These are phyloP conservation scores for Salix koriyanagi DNA, from an alignment of 345 rosid species.

Conservation along the genomic window DNA sequence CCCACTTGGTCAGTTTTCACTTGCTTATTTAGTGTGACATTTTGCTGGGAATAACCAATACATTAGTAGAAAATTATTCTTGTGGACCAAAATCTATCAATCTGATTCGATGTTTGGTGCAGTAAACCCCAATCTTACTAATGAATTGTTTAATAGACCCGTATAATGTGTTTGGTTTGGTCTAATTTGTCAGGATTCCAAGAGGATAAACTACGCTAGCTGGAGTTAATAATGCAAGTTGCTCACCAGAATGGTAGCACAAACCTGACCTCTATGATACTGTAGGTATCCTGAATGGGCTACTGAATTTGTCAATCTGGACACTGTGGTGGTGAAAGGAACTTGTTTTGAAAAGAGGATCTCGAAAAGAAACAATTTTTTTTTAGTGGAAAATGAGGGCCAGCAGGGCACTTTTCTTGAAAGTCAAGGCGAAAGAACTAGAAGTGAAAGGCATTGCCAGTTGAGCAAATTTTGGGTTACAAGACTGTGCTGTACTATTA, in stretches of 20 bases:
- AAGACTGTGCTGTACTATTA: not conserved
- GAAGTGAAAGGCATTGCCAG: not conserved
- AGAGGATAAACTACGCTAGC: not conserved
- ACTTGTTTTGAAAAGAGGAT: not conserved
- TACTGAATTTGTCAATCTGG: not conserved
- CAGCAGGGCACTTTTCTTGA: slow-evolving; percentile 2
- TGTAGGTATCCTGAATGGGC: not conserved
- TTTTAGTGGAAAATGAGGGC: not conserved
- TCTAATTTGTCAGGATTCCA: too few species aligned
- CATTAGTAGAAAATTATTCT: not conserved
- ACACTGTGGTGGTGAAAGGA: slow-evolving; percentile 2
- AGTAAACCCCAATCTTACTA: too few species aligned
- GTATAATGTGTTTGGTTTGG: not conserved
- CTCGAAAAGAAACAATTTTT: not conserved
- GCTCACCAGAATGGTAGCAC: not conserved
- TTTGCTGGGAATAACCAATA: not conserved
- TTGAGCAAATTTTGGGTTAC: not conserved
- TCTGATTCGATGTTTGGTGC: not conserved
- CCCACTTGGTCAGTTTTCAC: not conserved
- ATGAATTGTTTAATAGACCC: not conserved
- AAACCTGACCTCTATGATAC: not conserved
- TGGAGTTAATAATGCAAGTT: not conserved
- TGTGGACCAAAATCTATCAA: not conserved
- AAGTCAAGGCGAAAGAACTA: slow-evolving; percentile 4
- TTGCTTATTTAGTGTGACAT: not conserved